Evolutionary conservation across 2,329 filamentous ascomycete genomes (phyloP).

Genomic region (Fonsecaea pugnacius): DNA sequence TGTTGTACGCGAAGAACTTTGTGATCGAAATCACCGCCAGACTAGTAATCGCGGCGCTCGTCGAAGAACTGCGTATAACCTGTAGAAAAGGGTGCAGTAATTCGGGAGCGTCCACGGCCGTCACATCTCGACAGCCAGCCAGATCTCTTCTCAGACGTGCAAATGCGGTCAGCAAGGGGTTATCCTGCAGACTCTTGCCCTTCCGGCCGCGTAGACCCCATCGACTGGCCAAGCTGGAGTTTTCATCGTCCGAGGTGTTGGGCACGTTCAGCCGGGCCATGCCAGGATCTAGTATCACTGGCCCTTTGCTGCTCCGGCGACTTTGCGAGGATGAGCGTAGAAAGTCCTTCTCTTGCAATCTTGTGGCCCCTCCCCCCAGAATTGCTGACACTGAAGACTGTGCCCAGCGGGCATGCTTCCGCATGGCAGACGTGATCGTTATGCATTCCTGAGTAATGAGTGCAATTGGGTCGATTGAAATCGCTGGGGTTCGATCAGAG

Average conservation of each 20-base stretch:
- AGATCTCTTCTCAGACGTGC: slow-evolving; percentile 86
- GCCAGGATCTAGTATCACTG: slow-evolving; percentile 25
- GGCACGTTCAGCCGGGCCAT: slow-evolving; percentile 32
- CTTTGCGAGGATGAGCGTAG: slow-evolving; percentile 42
- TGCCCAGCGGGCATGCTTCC: slow-evolving; percentile 94
- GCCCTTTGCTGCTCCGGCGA: slow-evolving; percentile 22
- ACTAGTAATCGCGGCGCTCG: slow-evolving; percentile 93
- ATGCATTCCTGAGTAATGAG: slow-evolving; percentile 99
- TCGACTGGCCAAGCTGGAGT: slow-evolving; percentile 69
- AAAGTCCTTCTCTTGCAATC: slow-evolving; percentile 50
- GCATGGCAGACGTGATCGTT: slow-evolving; percentile 95
- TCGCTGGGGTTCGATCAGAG: slow-evolving; percentile 42
- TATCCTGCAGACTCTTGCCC: slow-evolving; percentile 96
- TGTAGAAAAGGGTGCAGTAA: slow-evolving; percentile 93
- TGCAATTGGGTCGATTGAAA: slow-evolving; percentile 87
- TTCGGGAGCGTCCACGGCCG: slow-evolving; percentile 83
- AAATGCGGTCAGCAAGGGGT: slow-evolving; percentile 93
- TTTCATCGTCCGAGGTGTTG: slow-evolving; percentile 44
- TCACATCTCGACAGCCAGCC: slow-evolving; percentile 86
- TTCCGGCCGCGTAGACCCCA: slow-evolving; percentile 96
- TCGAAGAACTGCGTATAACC: slow-evolving; percentile 94
- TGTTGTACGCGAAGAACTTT: slow-evolving; percentile 94
- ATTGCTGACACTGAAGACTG: slow-evolving; percentile 97
- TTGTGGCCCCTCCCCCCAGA: slow-evolving; percentile 69
- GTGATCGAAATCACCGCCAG: slow-evolving; percentile 90